These are phyloP conservation scores for Ustulina deusta DNA, from an alignment of 2,329 filamentous ascomycete species.

Conservation along the genomic window DNA sequence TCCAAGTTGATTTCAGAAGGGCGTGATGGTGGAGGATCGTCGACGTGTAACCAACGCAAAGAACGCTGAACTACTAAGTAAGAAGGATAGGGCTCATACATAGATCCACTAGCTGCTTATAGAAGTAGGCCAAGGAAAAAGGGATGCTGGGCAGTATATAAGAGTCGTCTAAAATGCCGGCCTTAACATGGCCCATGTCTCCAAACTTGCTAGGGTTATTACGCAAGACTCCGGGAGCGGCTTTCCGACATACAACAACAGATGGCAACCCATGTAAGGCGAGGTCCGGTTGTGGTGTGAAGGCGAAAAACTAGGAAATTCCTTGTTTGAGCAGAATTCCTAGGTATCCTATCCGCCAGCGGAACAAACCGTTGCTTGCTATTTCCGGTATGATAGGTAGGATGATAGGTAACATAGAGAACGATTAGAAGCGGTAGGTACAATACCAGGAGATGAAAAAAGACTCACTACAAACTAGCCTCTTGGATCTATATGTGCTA, in stretches of 20 bases:
- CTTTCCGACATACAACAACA: slow-evolving; percentile 21
- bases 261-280: slow-evolving; percentile 6
- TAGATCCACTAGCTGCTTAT: background rate
- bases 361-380: slow-evolving; percentile 21
- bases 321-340: slow-evolving; percentile 9
- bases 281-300: background rate
- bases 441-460: background rate
- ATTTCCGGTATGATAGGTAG: background rate
- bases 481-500: background rate
- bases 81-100: background rate
- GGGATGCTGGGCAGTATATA: background rate
- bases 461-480: background rate
- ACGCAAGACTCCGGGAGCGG: slow-evolving; percentile 16
- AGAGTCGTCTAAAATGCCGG: slow-evolving; percentile 19
- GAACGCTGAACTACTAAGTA: slow-evolving; percentile 2
- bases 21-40: slow-evolving; percentile 5
- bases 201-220: slow-evolving; percentile 14
- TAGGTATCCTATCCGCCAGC: slow-evolving; percentile 13
- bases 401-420: background rate
- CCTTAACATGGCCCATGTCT: slow-evolving; percentile 18
- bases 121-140: slow-evolving; percentile 1
- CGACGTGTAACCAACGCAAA: slow-evolving; percentile 20
- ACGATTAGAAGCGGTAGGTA: background rate
- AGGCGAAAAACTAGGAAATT: slow-evolving; percentile 9
- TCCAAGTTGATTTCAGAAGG: slow-evolving; percentile 2